phyloP scores from a whole-genome alignment of 768 basidiomycete species.

The Imleria badia region DNA sequence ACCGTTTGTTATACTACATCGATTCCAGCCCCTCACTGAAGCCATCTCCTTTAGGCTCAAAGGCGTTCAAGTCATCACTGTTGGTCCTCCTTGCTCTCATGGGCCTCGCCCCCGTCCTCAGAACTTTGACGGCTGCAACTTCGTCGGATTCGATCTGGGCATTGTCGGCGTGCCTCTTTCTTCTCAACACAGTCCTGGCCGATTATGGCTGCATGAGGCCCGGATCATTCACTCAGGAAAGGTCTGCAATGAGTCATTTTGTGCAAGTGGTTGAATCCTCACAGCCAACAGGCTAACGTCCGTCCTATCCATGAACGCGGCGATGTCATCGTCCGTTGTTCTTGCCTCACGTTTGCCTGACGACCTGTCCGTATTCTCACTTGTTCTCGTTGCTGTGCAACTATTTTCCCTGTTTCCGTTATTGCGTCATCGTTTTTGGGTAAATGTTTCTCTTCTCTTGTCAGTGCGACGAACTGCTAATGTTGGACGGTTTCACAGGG shows the following conservation, averaged over 20 bases:
- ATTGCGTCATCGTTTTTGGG: constrained; percentile 71
- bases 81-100: constrained; percentile 87
- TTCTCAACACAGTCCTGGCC: constrained; percentile 77
- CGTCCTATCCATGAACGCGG: constrained; percentile 87
- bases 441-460: constrained; percentile 30
- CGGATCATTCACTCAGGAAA: constrained; percentile 51
- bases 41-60: constrained; percentile 49
- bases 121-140: constrained; percentile 90
- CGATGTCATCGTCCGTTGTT: constrained; percentile 89
- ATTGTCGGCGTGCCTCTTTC: constrained; percentile 79
- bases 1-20: constrained; percentile 24
- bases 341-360: constrained; percentile 85
- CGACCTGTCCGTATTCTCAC: constrained; percentile 84
- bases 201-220: constrained; percentile 66
- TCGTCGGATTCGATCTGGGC: constrained; percentile 99
- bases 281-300: constrained; percentile 63
- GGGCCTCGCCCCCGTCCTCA: constrained; percentile 86
- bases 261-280: constrained; percentile 20
- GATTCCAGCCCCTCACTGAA: constrained; percentile 9
- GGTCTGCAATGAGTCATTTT: constrained; percentile 41
- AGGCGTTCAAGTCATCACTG: constrained; percentile 75
- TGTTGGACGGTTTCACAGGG: constrained; percentile 38
- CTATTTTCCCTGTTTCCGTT: constrained; percentile 83
- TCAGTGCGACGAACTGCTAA: constrained; percentile 9
- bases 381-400: constrained; percentile 82